Evolutionary conservation across 2,329 filamentous ascomycete genomes (phyloP).

Genomic region (Epicoccum sorghinum): DNA sequence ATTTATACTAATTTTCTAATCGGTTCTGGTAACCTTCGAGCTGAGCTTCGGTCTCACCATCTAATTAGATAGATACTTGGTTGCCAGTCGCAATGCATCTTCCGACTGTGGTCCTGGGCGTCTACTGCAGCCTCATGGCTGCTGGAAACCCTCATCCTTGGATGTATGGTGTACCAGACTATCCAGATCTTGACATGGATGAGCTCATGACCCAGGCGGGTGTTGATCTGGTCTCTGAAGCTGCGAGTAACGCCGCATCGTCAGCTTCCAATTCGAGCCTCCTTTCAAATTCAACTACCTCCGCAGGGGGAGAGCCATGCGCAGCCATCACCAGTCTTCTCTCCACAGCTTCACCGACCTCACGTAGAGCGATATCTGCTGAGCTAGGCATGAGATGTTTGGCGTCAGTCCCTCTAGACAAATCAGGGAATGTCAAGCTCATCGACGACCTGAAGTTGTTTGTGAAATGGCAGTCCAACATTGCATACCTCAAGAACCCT

Average conservation of each 20-base stretch:
- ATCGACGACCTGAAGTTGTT: conserved; percentile 45
- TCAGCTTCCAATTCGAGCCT: conserved; percentile 20
- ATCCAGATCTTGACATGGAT: conserved; percentile 33
- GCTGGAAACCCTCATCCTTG: conserved; percentile 34
- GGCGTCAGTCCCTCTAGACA: conserved; percentile 46
- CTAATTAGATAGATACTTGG: not conserved
- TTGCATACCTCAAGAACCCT: conserved; percentile 49
- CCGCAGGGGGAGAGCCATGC: conserved; percentile 39
- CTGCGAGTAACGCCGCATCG: conserved; percentile 24
- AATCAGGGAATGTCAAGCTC: conserved; percentile 37
- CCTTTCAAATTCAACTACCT: conserved; percentile 19
- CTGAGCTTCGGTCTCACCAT: not conserved
- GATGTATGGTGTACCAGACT: conserved; percentile 44
- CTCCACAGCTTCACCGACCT: conserved; percentile 31
- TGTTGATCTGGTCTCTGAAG: conserved; percentile 18
- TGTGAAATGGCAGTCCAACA: conserved; percentile 48
- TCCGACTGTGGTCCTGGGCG: conserved; percentile 25
- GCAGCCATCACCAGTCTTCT: conserved; percentile 38
- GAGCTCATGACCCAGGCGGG: conserved; percentile 35
- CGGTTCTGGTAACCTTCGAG: conserved; percentile 9
- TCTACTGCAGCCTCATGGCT: conserved; percentile 25
- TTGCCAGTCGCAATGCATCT: conserved; percentile 25
- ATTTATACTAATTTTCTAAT: conserved; percentile 19
- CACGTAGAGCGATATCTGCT: conserved; percentile 41
- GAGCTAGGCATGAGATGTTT: conserved; percentile 44